These are phyloP conservation scores for Fusarium fracticaudum DNA, from an alignment of 2,329 filamentous ascomycete species.

Conservation along the genomic window DNA sequence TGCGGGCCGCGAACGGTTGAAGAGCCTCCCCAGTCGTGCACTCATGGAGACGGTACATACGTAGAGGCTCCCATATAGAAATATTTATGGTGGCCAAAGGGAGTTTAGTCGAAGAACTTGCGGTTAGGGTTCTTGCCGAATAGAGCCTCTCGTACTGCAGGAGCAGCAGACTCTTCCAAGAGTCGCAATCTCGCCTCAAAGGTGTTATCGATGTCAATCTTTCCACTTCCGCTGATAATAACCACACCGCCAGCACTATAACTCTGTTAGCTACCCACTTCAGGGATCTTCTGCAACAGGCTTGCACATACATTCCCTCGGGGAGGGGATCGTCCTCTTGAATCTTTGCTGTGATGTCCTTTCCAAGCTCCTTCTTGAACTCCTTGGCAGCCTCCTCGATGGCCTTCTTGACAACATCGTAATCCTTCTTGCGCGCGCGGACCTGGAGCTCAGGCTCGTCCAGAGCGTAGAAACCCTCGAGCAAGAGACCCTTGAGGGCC, in stretches of 20 bases:
- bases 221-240: conserved; percentile 84
- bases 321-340: conserved; percentile 83
- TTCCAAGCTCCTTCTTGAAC: conserved; percentile 82
- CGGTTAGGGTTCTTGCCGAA: conserved; percentile 97
- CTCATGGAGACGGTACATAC: conserved; percentile 25
- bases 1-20: conserved; percentile 36
- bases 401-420: conserved; percentile 78
- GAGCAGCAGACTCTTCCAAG: conserved; percentile 85
- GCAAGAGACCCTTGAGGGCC: conserved; percentile 80
- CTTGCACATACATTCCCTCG: conserved; percentile 78
- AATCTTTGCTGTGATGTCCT: conserved; percentile 74
- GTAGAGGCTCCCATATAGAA: conserved; percentile 12
- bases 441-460: conserved; percentile 81
- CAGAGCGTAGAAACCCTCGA: conserved; percentile 91
- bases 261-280: conserved; percentile 35
- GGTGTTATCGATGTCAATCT: conserved; percentile 99
- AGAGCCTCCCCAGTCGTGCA: conserved; percentile 32
- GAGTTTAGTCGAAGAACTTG: conserved; percentile 86
- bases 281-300: not conserved
- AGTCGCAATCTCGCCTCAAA: conserved; percentile 90
- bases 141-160: conserved; percentile 82
- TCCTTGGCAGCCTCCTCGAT: conserved; percentile 79
- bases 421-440: conserved; percentile 82
- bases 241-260: conserved; percentile 82
- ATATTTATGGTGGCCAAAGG: conserved; percentile 1